Evolutionary conservation across 1,139 yeast species (phyloP).

Genomic region (Yamadazyma atmosphaerica): DNA sequence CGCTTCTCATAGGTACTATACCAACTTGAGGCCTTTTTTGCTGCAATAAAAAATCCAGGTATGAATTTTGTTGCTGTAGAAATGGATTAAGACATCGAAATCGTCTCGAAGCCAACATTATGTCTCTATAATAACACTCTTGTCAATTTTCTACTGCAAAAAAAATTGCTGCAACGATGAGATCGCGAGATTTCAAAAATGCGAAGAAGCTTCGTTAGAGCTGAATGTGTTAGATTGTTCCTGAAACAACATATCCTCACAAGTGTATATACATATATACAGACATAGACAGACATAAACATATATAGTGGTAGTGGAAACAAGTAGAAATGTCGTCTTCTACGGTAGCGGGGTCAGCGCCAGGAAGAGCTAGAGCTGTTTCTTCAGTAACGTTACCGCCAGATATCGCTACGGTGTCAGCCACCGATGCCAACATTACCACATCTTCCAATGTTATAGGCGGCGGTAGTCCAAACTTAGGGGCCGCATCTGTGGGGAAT

Average conservation of each 20-base stretch:
- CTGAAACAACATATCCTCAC: no score
- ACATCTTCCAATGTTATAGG: constrained; percentile 17
- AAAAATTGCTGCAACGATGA: constrained; percentile 3
- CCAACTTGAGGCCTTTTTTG: background rate
- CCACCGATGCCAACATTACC: constrained; percentile 24
- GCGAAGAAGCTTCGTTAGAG: background rate
- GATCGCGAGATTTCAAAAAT: background rate
- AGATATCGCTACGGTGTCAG: constrained; percentile 25
- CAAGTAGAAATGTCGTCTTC: constrained; percentile 13
- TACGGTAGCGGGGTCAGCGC: constrained; percentile 18
- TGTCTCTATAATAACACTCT: background rate
- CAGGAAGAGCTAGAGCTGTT: constrained; percentile 20
- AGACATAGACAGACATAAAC: background rate
- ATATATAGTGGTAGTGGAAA: background rate
- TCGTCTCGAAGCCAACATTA: background rate
- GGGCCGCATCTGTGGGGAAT: constrained; percentile 10
- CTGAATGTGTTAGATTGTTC: no score
- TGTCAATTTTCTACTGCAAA: background rate
- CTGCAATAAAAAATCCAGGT: background rate
- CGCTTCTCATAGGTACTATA: background rate
- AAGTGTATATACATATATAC: background rate
- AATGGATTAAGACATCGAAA: background rate
- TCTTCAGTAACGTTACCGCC: constrained; percentile 19
- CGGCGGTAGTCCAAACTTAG: constrained; percentile 6
- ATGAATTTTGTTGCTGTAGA: background rate